Conservation (phyloP, 768 basidiomycete genomes). For the Symmetrospora coprosmae region DNA sequence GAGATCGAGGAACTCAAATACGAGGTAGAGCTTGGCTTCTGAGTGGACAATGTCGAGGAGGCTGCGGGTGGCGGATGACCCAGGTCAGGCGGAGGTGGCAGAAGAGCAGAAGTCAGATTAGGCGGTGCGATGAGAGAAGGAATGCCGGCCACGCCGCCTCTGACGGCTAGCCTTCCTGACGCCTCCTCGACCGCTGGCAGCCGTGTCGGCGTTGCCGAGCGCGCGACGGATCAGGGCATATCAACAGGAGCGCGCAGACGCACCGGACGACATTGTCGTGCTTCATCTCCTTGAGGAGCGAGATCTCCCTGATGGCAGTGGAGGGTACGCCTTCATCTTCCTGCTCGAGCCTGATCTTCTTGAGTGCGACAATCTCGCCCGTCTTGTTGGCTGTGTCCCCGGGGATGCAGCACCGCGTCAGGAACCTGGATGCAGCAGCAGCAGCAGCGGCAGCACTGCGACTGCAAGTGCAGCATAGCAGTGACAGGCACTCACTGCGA, state of each 20-base stretch:
- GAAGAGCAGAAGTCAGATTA: too few species aligned
- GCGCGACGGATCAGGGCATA: too few species aligned
- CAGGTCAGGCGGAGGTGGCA: too few species aligned
- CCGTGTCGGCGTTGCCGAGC: too few species aligned
- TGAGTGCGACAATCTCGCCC: constrained; percentile 65
- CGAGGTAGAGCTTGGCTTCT: constrained; percentile 92
- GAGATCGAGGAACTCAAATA: constrained; percentile 93
- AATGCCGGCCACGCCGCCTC: too few species aligned
- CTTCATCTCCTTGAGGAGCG: constrained; percentile 86
- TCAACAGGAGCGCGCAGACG: constrained; percentile 24
- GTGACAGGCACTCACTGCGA: neutral
- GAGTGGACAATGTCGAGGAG: constrained; percentile 91
- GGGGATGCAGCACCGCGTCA: too few species aligned
- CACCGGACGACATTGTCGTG: constrained; percentile 88
- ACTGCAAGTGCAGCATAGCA: too few species aligned
- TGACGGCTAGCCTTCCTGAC: too few species aligned
- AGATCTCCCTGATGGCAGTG: constrained; percentile 96
- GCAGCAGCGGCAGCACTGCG: too few species aligned
- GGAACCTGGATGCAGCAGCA: too few species aligned
- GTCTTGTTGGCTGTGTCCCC: constrained; percentile 23
- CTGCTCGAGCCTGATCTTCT: constrained; percentile 95
- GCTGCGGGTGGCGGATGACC: constrained; percentile 46
- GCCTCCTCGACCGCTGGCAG: too few species aligned
- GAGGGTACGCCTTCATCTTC: constrained; percentile 98
- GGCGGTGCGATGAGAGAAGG: too few species aligned